Percentiles rank a stretch among this genome's conserved stretches.
These are phyloP conservation scores for Solanum phureja DNA, from an alignment of 257 asterid genomes.

Conservation along the genomic window DNA sequence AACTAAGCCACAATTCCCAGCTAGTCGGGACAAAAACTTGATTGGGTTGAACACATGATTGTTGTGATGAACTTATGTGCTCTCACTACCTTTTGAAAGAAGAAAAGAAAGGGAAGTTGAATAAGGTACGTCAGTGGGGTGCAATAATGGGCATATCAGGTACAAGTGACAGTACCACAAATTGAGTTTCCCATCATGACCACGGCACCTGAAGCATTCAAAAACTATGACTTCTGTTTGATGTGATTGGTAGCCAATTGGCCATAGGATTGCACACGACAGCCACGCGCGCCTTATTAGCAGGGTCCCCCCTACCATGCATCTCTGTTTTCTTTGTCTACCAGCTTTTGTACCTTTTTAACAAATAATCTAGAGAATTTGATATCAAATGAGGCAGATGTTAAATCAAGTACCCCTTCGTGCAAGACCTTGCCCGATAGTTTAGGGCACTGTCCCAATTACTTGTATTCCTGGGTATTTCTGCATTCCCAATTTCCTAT, in stretches of 20 bases:
- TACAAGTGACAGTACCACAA: slow-evolving; percentile 9
- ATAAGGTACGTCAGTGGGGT: slow-evolving; percentile 4
- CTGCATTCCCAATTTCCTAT: neutral
- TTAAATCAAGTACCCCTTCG: slow-evolving; percentile 40
- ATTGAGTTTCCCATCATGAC: slow-evolving; percentile 36
- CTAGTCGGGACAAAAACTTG: slow-evolving; percentile 3
- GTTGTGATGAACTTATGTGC: neutral
- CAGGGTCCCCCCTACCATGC: slow-evolving; percentile 31
- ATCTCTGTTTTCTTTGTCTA: slow-evolving; percentile 15
- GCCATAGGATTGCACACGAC: slow-evolving; percentile 17
- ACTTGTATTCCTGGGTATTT: neutral
- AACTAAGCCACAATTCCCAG: neutral
- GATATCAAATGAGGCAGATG: slow-evolving; percentile 33
- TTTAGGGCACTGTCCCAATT: slow-evolving; percentile 35
- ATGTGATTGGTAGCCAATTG: slow-evolving; percentile 33
- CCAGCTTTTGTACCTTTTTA: slow-evolving; percentile 1
- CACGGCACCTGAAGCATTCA: neutral
- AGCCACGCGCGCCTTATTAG: slow-evolving; percentile 36
- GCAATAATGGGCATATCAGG: slow-evolving; percentile 6
- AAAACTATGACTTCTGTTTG: slow-evolving; percentile 2
- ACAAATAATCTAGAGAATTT: slow-evolving; percentile 5
- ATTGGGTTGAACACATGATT: neutral
- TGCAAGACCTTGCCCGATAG: slow-evolving; percentile 39
- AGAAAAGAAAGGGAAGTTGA: neutral
- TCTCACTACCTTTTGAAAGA: neutral